Percentiles rank a stretch among this genome's conserved stretches.
phyloP scores from a whole-genome alignment of 768 basidiomycete genomes.

The Agaricus blazei region DNA sequence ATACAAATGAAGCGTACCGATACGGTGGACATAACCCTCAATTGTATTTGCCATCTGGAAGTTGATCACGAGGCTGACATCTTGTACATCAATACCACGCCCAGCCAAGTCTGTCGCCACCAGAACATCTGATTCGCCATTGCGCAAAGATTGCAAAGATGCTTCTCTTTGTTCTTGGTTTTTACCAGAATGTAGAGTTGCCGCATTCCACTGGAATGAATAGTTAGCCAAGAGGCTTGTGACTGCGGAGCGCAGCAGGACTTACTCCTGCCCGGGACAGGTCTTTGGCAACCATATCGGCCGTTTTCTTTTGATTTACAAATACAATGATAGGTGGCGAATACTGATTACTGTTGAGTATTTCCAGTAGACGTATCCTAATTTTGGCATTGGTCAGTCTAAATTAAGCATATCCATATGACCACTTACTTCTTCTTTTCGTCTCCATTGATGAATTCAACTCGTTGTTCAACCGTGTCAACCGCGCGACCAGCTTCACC shows the following conservation, averaged over 20 bases:
- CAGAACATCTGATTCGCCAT: slow-evolving; percentile 81
- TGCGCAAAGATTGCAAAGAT: slow-evolving; percentile 79
- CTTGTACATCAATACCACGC: slow-evolving; percentile 97
- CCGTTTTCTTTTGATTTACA: slow-evolving; percentile 99
- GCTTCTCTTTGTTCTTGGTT: slow-evolving; percentile 97
- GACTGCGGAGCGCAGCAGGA: slow-evolving; percentile 16
- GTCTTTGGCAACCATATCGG: slow-evolving; percentile 96
- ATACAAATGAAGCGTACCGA: slow-evolving; percentile 52
- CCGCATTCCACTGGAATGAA: slow-evolving; percentile 68
- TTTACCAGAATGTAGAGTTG: slow-evolving; percentile 95
- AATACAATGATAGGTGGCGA: slow-evolving; percentile 95
- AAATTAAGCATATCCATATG: not conserved
- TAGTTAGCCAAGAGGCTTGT: not conserved
- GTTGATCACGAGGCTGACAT: slow-evolving; percentile 94
- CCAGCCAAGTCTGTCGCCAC: slow-evolving; percentile 98
- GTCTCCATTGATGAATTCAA: slow-evolving; percentile 89
- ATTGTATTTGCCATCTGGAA: slow-evolving; percentile 97
- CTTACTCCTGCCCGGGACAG: slow-evolving; percentile 82
- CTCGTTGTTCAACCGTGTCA: slow-evolving; percentile 94
- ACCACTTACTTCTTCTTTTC: slow-evolving; percentile 90
- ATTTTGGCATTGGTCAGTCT: slow-evolving; percentile 5
- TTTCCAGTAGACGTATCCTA: slow-evolving; percentile 83
- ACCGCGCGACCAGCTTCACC: slow-evolving; percentile 98
- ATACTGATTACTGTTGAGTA: slow-evolving; percentile 82
- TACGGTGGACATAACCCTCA: slow-evolving; percentile 96